phyloP scores from a whole-genome alignment of 1,284 basidiomycete genomes.

The Sphaerobolus stellatus region DNA sequence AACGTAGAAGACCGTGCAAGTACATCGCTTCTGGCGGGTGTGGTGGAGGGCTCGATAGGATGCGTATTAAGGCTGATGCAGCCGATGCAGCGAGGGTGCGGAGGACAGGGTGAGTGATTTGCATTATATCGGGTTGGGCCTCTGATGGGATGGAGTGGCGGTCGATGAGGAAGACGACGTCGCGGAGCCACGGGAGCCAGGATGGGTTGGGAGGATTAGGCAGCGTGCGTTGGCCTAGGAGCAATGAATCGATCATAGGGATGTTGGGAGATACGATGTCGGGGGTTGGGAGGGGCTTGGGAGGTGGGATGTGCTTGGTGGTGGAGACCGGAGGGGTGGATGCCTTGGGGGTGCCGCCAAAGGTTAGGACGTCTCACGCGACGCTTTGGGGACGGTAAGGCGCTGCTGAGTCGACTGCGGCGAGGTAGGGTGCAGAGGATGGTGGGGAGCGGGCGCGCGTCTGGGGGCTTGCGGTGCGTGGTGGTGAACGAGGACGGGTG shows the following conservation, averaged over 20 bases:
- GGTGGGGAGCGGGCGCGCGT: no score
- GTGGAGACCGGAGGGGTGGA: no score
- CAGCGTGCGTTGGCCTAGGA: constrained; percentile 44
- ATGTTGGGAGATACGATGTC: constrained; percentile 65
- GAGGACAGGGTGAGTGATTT: constrained; percentile 60
- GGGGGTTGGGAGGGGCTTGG: neutral
- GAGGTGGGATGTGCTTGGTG: neutral
- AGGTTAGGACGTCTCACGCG: no score
- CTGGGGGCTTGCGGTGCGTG: no score
- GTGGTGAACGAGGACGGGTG: no score
- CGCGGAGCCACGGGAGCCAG: constrained; percentile 73
- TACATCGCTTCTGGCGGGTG: constrained; percentile 74
- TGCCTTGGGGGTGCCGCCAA: no score
- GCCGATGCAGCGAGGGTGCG: constrained; percentile 64
- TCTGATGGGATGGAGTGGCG: constrained; percentile 43
- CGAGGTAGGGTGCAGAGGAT: no score
- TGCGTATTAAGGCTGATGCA: constrained; percentile 42
- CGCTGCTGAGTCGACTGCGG: no score
- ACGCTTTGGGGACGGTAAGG: no score
- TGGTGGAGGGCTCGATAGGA: constrained; percentile 48
- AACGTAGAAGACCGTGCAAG: constrained; percentile 67
- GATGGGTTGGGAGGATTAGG: constrained; percentile 53
- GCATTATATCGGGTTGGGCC: constrained; percentile 25
- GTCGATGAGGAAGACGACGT: constrained; percentile 79
- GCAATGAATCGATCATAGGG: constrained; percentile 56